phyloP scores from a whole-genome alignment of 805 yeast species.

The Ogataea minuta region DNA sequence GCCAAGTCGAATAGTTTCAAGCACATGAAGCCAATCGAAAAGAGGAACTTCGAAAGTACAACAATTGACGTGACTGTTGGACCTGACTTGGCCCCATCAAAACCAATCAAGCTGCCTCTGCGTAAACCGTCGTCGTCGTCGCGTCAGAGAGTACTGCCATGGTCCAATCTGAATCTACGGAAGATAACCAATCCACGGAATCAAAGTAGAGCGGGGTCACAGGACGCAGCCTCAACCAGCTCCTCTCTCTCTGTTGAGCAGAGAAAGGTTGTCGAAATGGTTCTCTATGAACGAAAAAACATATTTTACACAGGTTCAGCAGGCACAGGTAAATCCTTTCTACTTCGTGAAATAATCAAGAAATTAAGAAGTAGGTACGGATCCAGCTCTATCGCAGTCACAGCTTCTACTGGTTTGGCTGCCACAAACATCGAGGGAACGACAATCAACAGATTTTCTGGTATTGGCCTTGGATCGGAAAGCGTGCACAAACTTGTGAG shows the following conservation, averaged over 20 bases:
- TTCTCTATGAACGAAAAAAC: constrained; percentile 49
- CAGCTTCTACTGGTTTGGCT: constrained; percentile 96
- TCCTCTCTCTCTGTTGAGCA: constrained; percentile 38
- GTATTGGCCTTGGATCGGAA: constrained; percentile 76
- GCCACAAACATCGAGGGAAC: constrained; percentile 92
- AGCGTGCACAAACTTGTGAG: constrained; percentile 43
- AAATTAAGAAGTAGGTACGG: constrained; percentile 46
- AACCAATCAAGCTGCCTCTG: not conserved
- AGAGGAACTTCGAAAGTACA: constrained; percentile 10
- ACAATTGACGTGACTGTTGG: constrained; percentile 5
- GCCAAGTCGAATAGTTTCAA: constrained; percentile 17
- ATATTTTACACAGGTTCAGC: constrained; percentile 82
- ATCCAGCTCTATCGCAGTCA: constrained; percentile 64
- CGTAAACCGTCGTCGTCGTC: constrained; percentile 11
- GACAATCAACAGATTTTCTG: constrained; percentile 82
- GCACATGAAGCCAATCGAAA: constrained; percentile 24
- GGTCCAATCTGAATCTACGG: constrained; percentile 12
- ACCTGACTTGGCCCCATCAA: not conserved
- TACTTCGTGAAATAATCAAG: constrained; percentile 61
- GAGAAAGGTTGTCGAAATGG: constrained; percentile 45
- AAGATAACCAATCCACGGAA: constrained; percentile 23
- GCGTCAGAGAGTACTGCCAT: constrained; percentile 21
- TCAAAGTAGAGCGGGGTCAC: constrained; percentile 5
- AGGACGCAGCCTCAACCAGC: not conserved
- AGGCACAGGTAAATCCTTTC: constrained; percentile 83